Conservation (phyloP, 2,329 filamentous ascomycete species). For the Colletotrichum siamense region DNA sequence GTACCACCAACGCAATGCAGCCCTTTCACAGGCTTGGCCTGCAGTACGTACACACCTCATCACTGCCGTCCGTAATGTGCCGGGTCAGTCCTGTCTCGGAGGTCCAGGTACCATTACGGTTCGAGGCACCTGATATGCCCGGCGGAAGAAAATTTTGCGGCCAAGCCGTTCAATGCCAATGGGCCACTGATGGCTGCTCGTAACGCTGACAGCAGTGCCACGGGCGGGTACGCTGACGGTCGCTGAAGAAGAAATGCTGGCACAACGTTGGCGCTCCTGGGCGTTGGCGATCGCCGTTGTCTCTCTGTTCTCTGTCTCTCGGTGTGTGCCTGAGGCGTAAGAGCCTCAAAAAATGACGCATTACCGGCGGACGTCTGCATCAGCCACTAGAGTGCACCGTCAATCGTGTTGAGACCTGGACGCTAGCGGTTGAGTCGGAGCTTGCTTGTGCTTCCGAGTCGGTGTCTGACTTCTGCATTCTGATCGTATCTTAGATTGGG, state of each 20-base stretch:
- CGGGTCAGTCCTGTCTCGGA: not conserved
- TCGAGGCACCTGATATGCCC: not conserved
- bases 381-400: not conserved
- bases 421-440: not conserved
- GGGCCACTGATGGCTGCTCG: not conserved
- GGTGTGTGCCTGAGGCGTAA: conserved; percentile 17
- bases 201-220: not conserved
- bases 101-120: not conserved
- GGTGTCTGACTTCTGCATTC: not conserved
- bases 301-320: not conserved
- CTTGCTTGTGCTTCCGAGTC: conserved; percentile 1
- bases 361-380: not conserved
- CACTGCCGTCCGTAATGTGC: not conserved
- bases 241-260: conserved; percentile 6
- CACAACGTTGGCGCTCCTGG: not conserved
- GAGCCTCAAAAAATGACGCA: conserved; percentile 23
- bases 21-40: not conserved
- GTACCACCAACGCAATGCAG: conserved; percentile 4
- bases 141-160: not conserved
- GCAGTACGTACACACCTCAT: not conserved
- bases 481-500: not conserved
- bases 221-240: not conserved
- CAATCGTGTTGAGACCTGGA: not conserved
- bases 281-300: not conserved
- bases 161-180: not conserved